These are phyloP conservation scores for Cystobasidium onofrii DNA, from an alignment of 768 basidiomycete genomes.

Conservation along the genomic window DNA sequence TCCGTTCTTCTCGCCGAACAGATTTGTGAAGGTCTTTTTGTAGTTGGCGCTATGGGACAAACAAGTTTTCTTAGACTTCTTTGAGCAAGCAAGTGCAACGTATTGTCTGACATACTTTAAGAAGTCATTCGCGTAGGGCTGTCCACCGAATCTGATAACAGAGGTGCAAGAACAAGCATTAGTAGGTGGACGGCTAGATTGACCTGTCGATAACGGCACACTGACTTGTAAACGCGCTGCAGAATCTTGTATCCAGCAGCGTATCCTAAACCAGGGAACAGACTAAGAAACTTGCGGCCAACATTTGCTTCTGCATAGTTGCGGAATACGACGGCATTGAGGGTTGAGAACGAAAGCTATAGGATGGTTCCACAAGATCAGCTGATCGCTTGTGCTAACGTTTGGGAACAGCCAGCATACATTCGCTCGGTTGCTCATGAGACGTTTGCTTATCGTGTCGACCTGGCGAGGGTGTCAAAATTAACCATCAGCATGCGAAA, in stretches of 20 bases:
- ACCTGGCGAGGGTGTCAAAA: slow-evolving; percentile 46
- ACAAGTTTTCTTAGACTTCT: neutral
- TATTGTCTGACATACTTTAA: slow-evolving; percentile 49
- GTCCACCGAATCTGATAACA: slow-evolving; percentile 86
- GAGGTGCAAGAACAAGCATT: too few relatives aligned
- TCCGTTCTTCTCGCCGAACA: slow-evolving; percentile 88
- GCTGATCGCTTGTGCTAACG: too few relatives aligned
- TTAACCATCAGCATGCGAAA: neutral
- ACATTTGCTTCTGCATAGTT: slow-evolving; percentile 65
- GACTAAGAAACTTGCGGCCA: slow-evolving; percentile 64
- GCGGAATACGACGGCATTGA: slow-evolving; percentile 77
- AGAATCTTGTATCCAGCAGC: slow-evolving; percentile 86
- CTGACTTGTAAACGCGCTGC: slow-evolving; percentile 42
- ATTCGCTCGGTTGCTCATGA: slow-evolving; percentile 87
- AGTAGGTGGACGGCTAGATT: neutral
- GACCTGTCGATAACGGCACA: neutral
- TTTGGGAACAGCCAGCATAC: too few relatives aligned
- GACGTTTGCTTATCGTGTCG: slow-evolving; percentile 93
- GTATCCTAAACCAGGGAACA: slow-evolving; percentile 98
- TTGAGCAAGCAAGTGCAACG: too few relatives aligned
- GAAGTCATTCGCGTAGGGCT: slow-evolving; percentile 93
- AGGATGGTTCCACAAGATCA: neutral
- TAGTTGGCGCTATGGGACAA: slow-evolving; percentile 53
- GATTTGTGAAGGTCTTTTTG: slow-evolving; percentile 67
- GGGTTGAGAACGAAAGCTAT: slow-evolving; percentile 48